Base-by-base conservation (phyloP, 2,329 filamentous ascomycete species). In the Botryotinia calthae region DNA sequence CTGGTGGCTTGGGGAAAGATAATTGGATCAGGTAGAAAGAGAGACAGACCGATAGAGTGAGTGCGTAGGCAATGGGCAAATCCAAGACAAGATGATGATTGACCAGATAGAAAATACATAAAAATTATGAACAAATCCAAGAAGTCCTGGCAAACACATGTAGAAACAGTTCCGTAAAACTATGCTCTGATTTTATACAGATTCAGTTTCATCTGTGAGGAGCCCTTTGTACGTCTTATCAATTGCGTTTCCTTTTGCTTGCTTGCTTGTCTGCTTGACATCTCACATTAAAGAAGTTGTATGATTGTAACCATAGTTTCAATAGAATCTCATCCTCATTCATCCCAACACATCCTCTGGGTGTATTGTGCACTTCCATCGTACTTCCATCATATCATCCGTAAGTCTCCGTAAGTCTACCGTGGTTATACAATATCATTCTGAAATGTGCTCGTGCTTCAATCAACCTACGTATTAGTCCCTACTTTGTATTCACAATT, bases 261-360 rank as follows among this genome's bases (percentile, higher is more conserved):
- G 46, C 34, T 51, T 34, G 34, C 34, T 34, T 34, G 34, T 7
- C n/a, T 37, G 22, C 63, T 10, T 5, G 37, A 8, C 44, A 37
- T 51, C 22, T n/a, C 28, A 31, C 9, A 22, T 44, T 22, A 28
- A 44, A 7, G 20, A 46, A 31, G 61, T 40, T 66, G 46, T 54
- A 54, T 37, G 64, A 54, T 40, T 18, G 63, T 54, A 40, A 66
- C 63, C 18, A 54, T 6, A 40, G 31, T 28, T 54, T 28, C 64
- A 28, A 54, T 54, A 66, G 22, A 34, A 20, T 66, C 22, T 20
- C 46, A 51, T 40, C 46, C 64, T 28, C 48, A 54, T 51, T 40
- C 34, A 54, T 54, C 46, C 28, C 31, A 54, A 54, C 37, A 42
- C 70, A 71, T 66, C 70, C 70, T 54, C 46, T 71, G 66, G 25